Base-by-base conservation (phyloP, 2,329 filamentous ascomycete genomes). In the Fonsecaea pedrosoi region DNA sequence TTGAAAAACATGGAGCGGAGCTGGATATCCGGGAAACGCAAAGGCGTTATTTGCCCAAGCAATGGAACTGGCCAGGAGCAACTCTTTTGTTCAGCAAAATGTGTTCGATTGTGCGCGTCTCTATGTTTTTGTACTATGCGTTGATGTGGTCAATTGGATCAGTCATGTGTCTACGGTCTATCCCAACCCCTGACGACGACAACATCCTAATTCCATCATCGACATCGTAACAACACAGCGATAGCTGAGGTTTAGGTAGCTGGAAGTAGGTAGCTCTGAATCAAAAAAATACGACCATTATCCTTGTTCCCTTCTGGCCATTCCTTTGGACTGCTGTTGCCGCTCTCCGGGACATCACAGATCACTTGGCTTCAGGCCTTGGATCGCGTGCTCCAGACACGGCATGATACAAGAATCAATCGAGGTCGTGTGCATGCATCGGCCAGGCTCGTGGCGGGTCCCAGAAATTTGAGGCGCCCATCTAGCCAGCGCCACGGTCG, bases 261-360 rank as follows among this genome's bases (percentile, higher is more conserved):
- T 61, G 59, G 40, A 61, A 61, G 45, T 61, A 61, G 59, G 53
- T 61, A 61, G 59, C 59, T 61, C 32, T 38, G 48, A 53, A 61
- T 61, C 42, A 54, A 54, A 25, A 48, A 40, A 61, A 54, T 7
- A 61, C 54, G 30, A 61, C 59, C 42, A 60, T 50, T 12, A 37
- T n/a, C 12, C 53, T 4, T 8, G 7, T 54, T n/a, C 9, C 25
- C 12, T 1, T 30, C 18, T 25, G 25, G 4, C 34, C 53, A n/a
- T 21, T 55, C 21, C 53, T 55, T 10, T 34, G 50, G 1, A 18
- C 9, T 25, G 45, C 21, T 50, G 45, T 21, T 50, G 45, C n/a
- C 45, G 18, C n/a, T 12, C 18, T 50, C 0, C 18, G 5, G 25
- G 1, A 6, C 3, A 12, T 25, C 25, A 9, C 8, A 50, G 18